Evolutionary conservation across 2,329 filamentous ascomycete species (phyloP), one percentile per base, ranked within the genome.

Genomic region (Leptographium galeiforme): DNA sequence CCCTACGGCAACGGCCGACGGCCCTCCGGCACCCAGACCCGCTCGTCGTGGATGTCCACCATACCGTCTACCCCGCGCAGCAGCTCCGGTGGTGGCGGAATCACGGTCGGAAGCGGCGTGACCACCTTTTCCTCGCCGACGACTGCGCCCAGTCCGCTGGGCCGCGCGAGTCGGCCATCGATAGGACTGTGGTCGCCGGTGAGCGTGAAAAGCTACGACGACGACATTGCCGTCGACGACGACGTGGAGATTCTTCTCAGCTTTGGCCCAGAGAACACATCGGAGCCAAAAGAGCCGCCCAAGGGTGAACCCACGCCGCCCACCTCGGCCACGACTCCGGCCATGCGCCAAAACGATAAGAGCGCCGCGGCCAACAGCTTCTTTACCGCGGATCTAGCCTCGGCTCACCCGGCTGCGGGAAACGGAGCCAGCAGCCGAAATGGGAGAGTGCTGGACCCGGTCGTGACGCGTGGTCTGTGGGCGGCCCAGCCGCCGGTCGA

Each of bases 141-240:
- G 7, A 25, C 50, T 2, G 41, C 46, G 10, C 54, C 58, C 51
- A 54, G 60, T 18, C 57, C 54, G 52, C 50, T 63, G 8, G 52
- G 58, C 1, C 57, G 63, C 2, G 64, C 67, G 6, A 71, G 70
- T 4, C 68, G 70, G 1, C 61, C 71, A 25, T 73, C 75, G 8
- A 63, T 73, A 8, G 72, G 73, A 3, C 64, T 78, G 12, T 76
- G 76, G 74, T 70, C 69, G 19, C 72, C 73, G 61, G 58, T 51
- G 60, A 62, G 43, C 56, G 56, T 34, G 49, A 59, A 14, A 55
- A 33, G 48, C 34, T 64, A 68, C 33, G 71, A 74, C 14, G 67
- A 70, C 8, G 72, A 74, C 8, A 13, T 18, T 11, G 14, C 12
- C 4, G 25, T n/a, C 19, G 43, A 45, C 19, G 71, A 76, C 19